Conservation (phyloP, 1,139 yeast species). For the Yamadazyma spencermartinsiae region DNA sequence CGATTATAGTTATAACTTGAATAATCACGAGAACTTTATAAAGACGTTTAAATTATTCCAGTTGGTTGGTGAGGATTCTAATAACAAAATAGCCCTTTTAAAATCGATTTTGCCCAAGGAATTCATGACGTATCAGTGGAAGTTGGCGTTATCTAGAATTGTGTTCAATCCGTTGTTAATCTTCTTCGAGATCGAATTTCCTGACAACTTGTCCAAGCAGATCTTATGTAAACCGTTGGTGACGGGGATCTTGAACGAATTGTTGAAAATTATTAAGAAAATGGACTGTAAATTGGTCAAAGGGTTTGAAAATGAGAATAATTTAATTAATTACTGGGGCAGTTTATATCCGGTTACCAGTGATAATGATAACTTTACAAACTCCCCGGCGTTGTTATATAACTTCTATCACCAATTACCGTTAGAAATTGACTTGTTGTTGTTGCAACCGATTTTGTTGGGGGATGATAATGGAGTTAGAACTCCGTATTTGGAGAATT, state of each 20-base stretch:
- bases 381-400: conserved; percentile 58
- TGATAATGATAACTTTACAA: conserved; percentile 27
- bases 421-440: conserved; percentile 67
- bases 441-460: conserved; percentile 80
- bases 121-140: conserved; percentile 79
- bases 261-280: conserved; percentile 69
- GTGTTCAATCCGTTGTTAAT: conserved; percentile 77
- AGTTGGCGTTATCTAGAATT: conserved; percentile 73
- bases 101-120: conserved; percentile 56
- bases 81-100: conserved; percentile 40
- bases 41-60: conserved; percentile 36
- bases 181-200: conserved; percentile 68
- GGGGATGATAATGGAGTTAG: conserved; percentile 85
- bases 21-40: conserved; percentile 23
- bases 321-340: conserved; percentile 56
- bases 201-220: conserved; percentile 57
- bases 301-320: conserved; percentile 64
- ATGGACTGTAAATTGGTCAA: conserved; percentile 75
- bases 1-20: conserved; percentile 15
- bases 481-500: conserved; percentile 86
- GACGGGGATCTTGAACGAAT: conserved; percentile 74
- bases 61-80: conserved; percentile 33
- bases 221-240: conserved; percentile 83
- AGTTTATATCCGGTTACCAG: conserved; percentile 38
- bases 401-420: conserved; percentile 56